These are phyloP conservation scores for Fragaria iinumae DNA, from an alignment of 306 rosid species.

Conservation along the genomic window DNA sequence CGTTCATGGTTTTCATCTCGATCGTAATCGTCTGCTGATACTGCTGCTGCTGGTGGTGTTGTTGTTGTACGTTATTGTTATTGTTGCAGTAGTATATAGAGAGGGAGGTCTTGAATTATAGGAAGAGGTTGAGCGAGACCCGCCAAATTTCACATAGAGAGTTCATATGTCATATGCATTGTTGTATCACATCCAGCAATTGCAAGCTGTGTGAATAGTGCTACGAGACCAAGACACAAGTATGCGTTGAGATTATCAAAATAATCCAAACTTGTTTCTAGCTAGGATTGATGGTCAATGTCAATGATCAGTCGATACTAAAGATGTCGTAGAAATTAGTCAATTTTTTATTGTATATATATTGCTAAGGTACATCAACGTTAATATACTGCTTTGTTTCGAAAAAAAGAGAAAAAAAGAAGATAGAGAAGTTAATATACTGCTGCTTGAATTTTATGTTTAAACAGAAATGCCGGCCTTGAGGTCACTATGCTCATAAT, in stretches of 20 bases:
- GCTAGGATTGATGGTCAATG: not conserved
- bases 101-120: not conserved
- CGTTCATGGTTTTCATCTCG: conserved; percentile 2
- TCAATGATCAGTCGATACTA: conserved; percentile 8
- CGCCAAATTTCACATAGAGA: not conserved
- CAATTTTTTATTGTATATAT: not conserved
- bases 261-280: not conserved
- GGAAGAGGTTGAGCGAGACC: not conserved
- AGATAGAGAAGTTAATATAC: too few species aligned
- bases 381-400: too few species aligned
- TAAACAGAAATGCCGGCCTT: not conserved
- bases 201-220: conserved; percentile 8
- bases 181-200: not conserved
- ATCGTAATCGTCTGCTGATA: not conserved
- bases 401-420: too few species aligned
- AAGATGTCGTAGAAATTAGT: not conserved
- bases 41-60: not conserved
- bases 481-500: not conserved
- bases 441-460: not conserved
- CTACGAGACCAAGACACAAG: too few species aligned
- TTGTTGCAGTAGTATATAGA: not conserved
- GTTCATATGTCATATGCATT: not conserved
- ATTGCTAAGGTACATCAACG: not conserved
- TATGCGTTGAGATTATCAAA: not conserved
- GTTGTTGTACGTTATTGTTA: not conserved